These are phyloP conservation scores for Chionographis japonica DNA, from an alignment of 106 monocot genomes.

Conservation along the genomic window DNA sequence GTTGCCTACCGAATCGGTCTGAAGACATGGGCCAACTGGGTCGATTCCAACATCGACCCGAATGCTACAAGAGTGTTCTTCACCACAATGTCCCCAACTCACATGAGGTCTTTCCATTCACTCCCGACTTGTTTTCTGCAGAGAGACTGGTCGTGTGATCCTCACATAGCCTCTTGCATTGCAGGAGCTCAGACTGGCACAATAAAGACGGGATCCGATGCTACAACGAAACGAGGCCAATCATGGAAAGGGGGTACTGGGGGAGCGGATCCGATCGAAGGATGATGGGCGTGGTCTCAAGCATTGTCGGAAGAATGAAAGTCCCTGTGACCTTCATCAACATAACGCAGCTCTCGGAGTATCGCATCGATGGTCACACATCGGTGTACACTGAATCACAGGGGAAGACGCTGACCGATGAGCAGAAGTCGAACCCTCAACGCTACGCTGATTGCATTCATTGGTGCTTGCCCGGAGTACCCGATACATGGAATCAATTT, in stretches of 20 bases:
- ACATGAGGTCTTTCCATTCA: slow-evolving; percentile 45
- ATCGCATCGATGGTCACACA: slow-evolving; percentile 56
- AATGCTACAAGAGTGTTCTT: slow-evolving; percentile 66
- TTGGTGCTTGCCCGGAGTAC: slow-evolving; percentile 77
- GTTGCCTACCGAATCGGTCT: slow-evolving; percentile 48
- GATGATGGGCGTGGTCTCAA: slow-evolving; percentile 56
- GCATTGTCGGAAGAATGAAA: slow-evolving; percentile 49
- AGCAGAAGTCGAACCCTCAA: slow-evolving; percentile 39
- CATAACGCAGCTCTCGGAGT: slow-evolving; percentile 67
- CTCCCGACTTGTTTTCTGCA: background rate
- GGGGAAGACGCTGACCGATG: slow-evolving; percentile 29
- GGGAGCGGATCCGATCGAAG: slow-evolving; percentile 55
- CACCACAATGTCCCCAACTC: slow-evolving; percentile 64
- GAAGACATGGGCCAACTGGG: slow-evolving; percentile 81
- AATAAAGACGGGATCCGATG: slow-evolving; percentile 36
- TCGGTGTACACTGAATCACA: slow-evolving; percentile 46
- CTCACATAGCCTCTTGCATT: background rate
- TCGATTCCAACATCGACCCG: slow-evolving; percentile 43
- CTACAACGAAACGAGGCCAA: slow-evolving; percentile 65
- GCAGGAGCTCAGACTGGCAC: slow-evolving; percentile 66
- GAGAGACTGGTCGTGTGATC: no score
- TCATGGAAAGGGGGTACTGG: slow-evolving; percentile 44
- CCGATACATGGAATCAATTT: slow-evolving; percentile 71
- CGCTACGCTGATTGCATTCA: slow-evolving; percentile 60
- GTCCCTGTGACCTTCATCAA: slow-evolving; percentile 56